Base-by-base conservation (phyloP, 495 filamentous ascomycete species). In the Haplographium delicatum region DNA sequence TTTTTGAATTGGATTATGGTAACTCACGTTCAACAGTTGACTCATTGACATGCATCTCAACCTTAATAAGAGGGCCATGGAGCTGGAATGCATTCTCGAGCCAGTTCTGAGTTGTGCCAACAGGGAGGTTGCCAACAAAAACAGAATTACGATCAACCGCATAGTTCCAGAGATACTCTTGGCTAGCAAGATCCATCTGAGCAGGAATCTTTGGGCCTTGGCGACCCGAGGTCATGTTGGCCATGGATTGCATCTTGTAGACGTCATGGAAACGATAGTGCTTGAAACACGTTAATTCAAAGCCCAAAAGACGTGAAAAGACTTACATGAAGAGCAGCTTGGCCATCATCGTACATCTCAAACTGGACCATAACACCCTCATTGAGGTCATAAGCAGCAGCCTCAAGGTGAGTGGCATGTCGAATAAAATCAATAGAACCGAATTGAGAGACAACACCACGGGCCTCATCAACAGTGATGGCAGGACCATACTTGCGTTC, bases 331-430 rank as follows among this genome's bases (percentile, higher is more conserved):
- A 63, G 57, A 2, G 72, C 65, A 52, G 69, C 65, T 23, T 70
- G 63, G 31, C 52, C 53, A 2, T 65, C 59, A 31, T 74, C 68
- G 39, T 72, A 76, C n/a, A 53, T 65, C 10, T 62, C 61, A 51
- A 77, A 83, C 35, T 71, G 68, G 15, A 77, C 71, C 34, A 78
- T 63, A 8, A 81, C 66, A 26, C 79, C 75, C 3, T 69, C 61
- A 20, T 54, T 57, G 43, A 62, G 47, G 42, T 54, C 52, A 30
- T 56, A 39, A n/a, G 27, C n/a, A 34, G 44, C 28, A 27, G 43
- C 49, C 37, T 62, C 60, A 46, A 52, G 10, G 67, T 65, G 11
- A 73, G 53, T 39, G 3, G 49, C 51, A 15, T 23, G 15, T 18
- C 37, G 34, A 50, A 38, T 45, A 28, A 33, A 27, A 13, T 48